These are phyloP conservation scores for Fraxinus excelsior DNA, from an alignment of 257 asterid species.

Conservation along the genomic window DNA sequence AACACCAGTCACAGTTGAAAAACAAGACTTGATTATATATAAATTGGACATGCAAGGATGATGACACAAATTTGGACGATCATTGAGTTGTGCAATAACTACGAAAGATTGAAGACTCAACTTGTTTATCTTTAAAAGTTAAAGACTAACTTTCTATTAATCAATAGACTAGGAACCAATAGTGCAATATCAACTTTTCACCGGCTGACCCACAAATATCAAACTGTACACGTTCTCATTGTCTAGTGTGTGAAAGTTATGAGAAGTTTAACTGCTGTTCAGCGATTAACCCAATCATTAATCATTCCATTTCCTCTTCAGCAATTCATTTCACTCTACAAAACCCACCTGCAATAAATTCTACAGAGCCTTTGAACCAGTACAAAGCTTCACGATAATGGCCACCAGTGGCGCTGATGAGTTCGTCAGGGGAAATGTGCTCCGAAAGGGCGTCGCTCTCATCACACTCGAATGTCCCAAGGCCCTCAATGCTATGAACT, in stretches of 20 bases:
- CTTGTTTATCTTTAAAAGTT: neutral
- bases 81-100: too few species aligned
- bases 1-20: too few species aligned
- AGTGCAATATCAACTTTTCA: neutral
- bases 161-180: neutral
- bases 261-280: neutral
- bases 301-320: neutral
- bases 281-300: neutral
- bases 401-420: conserved; percentile 63
- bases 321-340: neutral
- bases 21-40: too few species aligned
- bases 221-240: neutral
- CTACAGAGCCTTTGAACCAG: too few species aligned
- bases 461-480: conserved; percentile 97
- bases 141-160: too few species aligned
- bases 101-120: too few species aligned
- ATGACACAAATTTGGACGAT: too few species aligned
- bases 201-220: neutral
- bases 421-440: conserved; percentile 72
- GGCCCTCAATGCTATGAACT: conserved; percentile 92
- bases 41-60: too few species aligned
- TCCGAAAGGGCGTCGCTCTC: conserved; percentile 77
- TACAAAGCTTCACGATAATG: conserved; percentile 48
- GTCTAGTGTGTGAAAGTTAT: neutral
- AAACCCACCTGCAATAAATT: neutral